Evolutionary conservation across 495 filamentous ascomycete genomes (phyloP), one percentile per base, ranked within the genome.

Genomic region (Annulohypoxylon stygium): DNA sequence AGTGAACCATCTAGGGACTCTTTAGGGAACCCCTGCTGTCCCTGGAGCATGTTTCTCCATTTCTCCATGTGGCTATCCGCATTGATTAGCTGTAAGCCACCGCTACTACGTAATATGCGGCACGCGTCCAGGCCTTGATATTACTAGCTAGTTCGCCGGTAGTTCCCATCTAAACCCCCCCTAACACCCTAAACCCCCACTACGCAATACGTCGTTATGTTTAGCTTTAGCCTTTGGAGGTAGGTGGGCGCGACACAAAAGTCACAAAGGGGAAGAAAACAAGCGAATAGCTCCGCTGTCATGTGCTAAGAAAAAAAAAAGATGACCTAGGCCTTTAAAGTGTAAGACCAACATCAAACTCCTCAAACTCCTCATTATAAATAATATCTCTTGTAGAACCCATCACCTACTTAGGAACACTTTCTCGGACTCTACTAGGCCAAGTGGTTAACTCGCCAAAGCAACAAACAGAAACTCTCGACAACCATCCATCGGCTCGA

Each of bases 141-240:
- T n/a, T 41, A 60, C 37, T 43, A 64, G 51, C 30, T 70, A 70
- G 53, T 63, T 20, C 60, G 50, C 67, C 67, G 67, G 67, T 70
- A 70, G 50, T 70, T 70, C 67, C 67, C 60, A 63, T 41, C 61
- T 33, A 4, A 70, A 67, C 62, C 63, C 69, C 62, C 69, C 66
- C 63, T n/a, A 51, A 39, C 36, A n/a, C 14, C 69, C 61, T 34
- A 5, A 70, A 67, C 63, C 69, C 69, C 69, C 69, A 72, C 69
- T 25, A 53, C 43, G 8, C 47, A 47, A 54, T 57, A 71, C 36
- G 34, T 25, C 41, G 68, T 57, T 9, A 4, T 34, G 26, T 34
- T 55, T 55, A 33, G 53, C 53, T 57, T 67, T 73, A 67, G 37
- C 66, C 61, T 61, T 65, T 74, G 59, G 47, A 60, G 65, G 61